Conservation (phyloP, 352 stramenopile species). For the Globisporangium cystogenes region DNA sequence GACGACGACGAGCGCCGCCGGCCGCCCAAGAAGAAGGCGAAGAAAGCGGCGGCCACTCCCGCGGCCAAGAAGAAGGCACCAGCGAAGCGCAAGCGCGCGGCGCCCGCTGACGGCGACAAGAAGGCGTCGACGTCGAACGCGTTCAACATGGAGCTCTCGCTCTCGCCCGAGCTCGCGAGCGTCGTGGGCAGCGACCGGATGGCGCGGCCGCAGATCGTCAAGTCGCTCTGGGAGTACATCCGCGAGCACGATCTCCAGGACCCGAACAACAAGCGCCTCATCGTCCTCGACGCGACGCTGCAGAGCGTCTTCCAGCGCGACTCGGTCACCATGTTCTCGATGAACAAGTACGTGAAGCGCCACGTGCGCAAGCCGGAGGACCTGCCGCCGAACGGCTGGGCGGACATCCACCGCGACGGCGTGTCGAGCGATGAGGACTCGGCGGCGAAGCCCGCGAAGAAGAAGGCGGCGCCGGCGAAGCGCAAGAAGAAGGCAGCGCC, state of each 20-base stretch:
- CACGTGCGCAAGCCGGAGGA: constrained; percentile 75
- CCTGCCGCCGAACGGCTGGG: constrained; percentile 57
- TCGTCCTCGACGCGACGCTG: constrained; percentile 88
- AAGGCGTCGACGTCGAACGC: constrained; percentile 34
- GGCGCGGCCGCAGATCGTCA: constrained; percentile 92
- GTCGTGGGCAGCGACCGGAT: constrained; percentile 85
- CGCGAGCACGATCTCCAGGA: constrained; percentile 93
- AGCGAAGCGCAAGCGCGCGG: constrained; percentile 48
- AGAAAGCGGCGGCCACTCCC: constrained; percentile 11
- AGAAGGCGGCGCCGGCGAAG: constrained; percentile 50
- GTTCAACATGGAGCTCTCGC: constrained; percentile 73
- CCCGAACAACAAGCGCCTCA: constrained; percentile 91
- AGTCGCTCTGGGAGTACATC: constrained; percentile 96
- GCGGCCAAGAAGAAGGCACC: constrained; percentile 50
- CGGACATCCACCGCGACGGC: constrained; percentile 68
- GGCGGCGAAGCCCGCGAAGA: constrained; percentile 51
- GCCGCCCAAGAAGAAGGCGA: constrained; percentile 22
- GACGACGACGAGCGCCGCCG: constrained; percentile 23
- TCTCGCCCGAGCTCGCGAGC: constrained; percentile 71
- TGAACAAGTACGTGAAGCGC: constrained; percentile 88
- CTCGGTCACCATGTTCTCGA: constrained; percentile 85
- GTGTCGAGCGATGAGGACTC: constrained; percentile 79
- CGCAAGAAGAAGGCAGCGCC: constrained; percentile 33
- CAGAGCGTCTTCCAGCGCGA: constrained; percentile 73
- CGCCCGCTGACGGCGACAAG: constrained; percentile 20